These are phyloP conservation scores for Scheffersomyces lignosus DNA, from an alignment of 805 yeast species.

Conservation along the genomic window DNA sequence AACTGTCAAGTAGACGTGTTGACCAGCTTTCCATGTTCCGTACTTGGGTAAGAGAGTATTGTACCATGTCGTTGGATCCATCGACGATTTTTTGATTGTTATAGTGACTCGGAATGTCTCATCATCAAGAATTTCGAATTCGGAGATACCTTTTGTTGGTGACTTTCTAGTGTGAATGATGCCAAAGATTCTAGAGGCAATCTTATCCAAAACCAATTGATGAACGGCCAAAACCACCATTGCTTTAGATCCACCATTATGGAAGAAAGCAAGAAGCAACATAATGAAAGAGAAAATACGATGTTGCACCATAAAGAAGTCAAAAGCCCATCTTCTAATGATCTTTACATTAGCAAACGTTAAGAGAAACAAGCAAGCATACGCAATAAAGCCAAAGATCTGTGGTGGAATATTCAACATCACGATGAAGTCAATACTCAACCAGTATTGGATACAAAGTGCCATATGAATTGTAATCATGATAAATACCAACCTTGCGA, in stretches of 20 bases:
- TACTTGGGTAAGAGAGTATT: slow-evolving; percentile 31
- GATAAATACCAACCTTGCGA: slow-evolving; percentile 40
- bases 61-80: slow-evolving; percentile 25
- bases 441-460: slow-evolving; percentile 40
- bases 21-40: slow-evolving; percentile 49
- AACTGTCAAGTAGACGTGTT: slow-evolving; percentile 45
- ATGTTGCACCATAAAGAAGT: slow-evolving; percentile 45
- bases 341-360: slow-evolving; percentile 35
- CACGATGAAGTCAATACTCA: slow-evolving; percentile 32
- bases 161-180: slow-evolving; percentile 32
- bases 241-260: slow-evolving; percentile 34
- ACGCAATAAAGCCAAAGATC: slow-evolving; percentile 50
- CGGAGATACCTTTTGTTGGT: slow-evolving; percentile 40
- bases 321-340: slow-evolving; percentile 41
- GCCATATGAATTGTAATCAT: slow-evolving; percentile 36
- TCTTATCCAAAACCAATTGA: slow-evolving; percentile 41
- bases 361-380: slow-evolving; percentile 34
- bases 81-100: slow-evolving; percentile 26
- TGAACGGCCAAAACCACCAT: slow-evolving; percentile 43
- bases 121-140: slow-evolving; percentile 40
- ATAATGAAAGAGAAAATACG: slow-evolving; percentile 40
- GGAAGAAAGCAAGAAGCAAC: slow-evolving; percentile 44
- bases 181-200: slow-evolving; percentile 27
- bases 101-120: slow-evolving; percentile 39
- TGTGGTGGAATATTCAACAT: slow-evolving; percentile 50